Base-by-base conservation (phyloP, 148 eudicot genomes). In the Hydrangea macrophylla region DNA sequence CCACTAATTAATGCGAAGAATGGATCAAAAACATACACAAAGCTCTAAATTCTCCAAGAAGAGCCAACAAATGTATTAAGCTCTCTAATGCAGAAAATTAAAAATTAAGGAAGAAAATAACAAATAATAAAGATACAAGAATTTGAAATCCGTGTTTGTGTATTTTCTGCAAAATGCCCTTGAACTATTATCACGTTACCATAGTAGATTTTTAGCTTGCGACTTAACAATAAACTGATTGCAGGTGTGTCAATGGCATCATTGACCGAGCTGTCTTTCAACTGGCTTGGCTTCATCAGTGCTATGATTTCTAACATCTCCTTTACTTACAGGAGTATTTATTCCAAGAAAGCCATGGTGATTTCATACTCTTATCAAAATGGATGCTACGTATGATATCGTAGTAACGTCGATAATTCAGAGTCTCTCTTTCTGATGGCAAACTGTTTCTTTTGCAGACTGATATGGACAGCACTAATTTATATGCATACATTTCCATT, bases 231-330 rank as follows among this genome's bases (percentile, higher is more conserved):
- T 36, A 26, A 53, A 58, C 55, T 20, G 36, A 60, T 64, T 83
- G 80, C 81, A 94, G 99, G 99, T 86, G 99, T 94, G 61, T 87
- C 99, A 2, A 83, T 90, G 97, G 99, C 99, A 56, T 94, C 99
- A 20, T 20, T 94, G 81, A 94, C 99, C 39, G 99, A 94, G 72
- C 71, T 94, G 64, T 94, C 99, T 23, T 94, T 94, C 88, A 94
- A 94, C 83, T 94, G 97, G 99, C 33, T 67, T 5, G 99, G 99
- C 15, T 94, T 94, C 76, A 81, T 90, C 70, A 90, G 96, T 60
- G 99, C 99, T 37, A 94, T 94, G 99, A 90, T 94, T 75, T 94
- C 99, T 66, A 94, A 94, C 66, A 89, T 94, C 75, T 94, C 99
- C 70, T 94, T 94, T 92, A 94, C 99, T 45, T 94, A 94, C 90